phyloP scores from a whole-genome alignment of 169 alveolate species.

The Condylostoma magnum region DNA sequence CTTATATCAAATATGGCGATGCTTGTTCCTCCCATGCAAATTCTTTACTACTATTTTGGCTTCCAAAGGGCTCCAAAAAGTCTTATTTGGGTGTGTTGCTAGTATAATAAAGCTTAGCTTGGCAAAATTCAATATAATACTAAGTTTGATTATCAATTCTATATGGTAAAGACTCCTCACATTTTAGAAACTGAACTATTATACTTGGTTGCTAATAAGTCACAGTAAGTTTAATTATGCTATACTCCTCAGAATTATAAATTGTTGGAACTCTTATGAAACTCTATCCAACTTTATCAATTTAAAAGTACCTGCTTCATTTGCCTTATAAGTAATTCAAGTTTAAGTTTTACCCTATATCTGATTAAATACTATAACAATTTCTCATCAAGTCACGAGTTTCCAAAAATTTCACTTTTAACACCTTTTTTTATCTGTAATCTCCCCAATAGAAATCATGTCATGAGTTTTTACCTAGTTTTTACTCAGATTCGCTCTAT shows the following conservation, averaged over 20 bases:
- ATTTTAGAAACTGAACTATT: slow-evolving; percentile 1
- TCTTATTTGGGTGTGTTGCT: not conserved
- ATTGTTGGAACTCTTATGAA: not conserved
- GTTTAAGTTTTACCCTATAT: too few relatives aligned
- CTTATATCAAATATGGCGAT: slow-evolving; percentile 7
- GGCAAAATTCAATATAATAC: slow-evolving; percentile 3
- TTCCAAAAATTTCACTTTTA: too few relatives aligned
- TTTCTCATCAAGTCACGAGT: too few relatives aligned
- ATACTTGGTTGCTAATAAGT: slow-evolving; percentile 7
- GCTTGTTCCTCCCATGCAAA: slow-evolving; percentile 28
- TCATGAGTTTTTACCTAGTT: too few relatives aligned
- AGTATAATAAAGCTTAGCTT: not conserved
- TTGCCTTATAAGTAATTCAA: too few relatives aligned
- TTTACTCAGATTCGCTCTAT: too few relatives aligned
- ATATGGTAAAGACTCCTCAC: not conserved
- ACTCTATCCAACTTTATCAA: too few relatives aligned
- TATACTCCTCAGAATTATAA: too few relatives aligned
- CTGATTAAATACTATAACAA: too few relatives aligned
- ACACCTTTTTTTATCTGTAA: too few relatives aligned
- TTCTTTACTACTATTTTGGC: not conserved
- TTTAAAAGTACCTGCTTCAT: too few relatives aligned
- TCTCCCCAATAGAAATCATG: too few relatives aligned
- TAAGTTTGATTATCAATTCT: slow-evolving; percentile 11
- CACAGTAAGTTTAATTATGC: slow-evolving; percentile 3
- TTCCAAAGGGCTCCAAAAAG: not conserved